Base-by-base conservation (phyloP, 257 asterid genomes). In the Solanum ahanhuiri region DNA sequence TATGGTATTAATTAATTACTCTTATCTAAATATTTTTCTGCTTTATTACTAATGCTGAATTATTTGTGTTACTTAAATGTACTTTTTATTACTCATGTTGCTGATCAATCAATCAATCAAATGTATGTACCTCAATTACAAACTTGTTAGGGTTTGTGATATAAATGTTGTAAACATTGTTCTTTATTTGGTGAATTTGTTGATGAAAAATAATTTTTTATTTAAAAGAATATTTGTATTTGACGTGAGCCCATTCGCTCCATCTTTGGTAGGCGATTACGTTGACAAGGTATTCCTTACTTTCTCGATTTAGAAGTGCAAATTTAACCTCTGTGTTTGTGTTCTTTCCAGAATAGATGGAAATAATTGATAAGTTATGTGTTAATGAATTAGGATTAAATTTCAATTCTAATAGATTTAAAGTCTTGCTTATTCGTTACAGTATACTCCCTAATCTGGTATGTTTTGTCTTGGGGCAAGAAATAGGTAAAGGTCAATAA, bases 1-100 rank as follows among this genome's bases (percentile, higher is more conserved):
- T 91, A 88, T 66, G 95, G 96, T 93, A 91, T 67, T 79, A 20
- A 31, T 48, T n/a, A 17, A 54, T 54, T 54, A 54, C 63, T 54
- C 9, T 54, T 54, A 17, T 54, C n/a, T 54, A 54, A 54, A 17
- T 54, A 54, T 17, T 54, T 48, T 48, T 10, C 12, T 31, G 5
- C 45, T 35, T 73, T 35, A 35, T 73, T 73, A n/a, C 23, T 73
- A 73, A 73, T 35, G 82, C 31, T 73, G 51, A 73, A 35, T 35
- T 73, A 20, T 10, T 22, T 37, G 20, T 73, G 6, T 73, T 73
- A 9, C 28, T 22, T 9, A 71, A 18, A 35, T 71, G 37, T 71
- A 18, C 48, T 72, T 35, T 72, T 54, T 54, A 54, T 17, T 17
- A 54, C 63, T 17, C 63, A 54, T 17, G 63, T 17, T 54, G 63